Evolutionary conservation across 2,329 filamentous ascomycete species (phyloP), one percentile per base, ranked within the genome.

Genomic region (Stemphylium vesicarium): DNA sequence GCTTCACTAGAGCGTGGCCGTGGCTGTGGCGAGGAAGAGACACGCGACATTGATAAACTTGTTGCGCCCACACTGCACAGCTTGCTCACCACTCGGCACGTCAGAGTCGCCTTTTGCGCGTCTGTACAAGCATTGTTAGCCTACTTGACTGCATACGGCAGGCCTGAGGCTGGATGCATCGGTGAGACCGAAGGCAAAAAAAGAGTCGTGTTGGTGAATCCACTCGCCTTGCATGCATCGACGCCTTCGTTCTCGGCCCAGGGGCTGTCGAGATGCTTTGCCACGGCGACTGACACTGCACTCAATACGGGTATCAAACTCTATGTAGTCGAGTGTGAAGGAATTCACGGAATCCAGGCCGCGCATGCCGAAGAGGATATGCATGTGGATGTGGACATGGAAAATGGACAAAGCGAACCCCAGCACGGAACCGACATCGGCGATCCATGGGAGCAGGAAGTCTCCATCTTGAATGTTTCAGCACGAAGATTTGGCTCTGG

Each of bases 121-220:
- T 91, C 89, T 2, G 82, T 95, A 49, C 86, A 89, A 18, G 87
- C 90, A 72, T 83, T 96, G 6, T 88, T 91, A 49, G 91, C 91
- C 32, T 91, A 88, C 66, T 81, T 97, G 15, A 81, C 88, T 37
- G 81, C 85, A 46, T 59, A 56, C 43, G 62, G 57, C 38, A 58
- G 52, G 18, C 37, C 55, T 45, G 57, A 32, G 29, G 42, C 58
- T 40, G 53, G 38, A 42, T 40, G 56, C 29, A 32, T 43, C 32
- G 57, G 32, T 18, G 55, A 58, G 16, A 48, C 45, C 42, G 47
- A 50, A 41, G 41, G 50, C 13, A 43, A 44, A 15, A 50, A 64
- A 44, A 64, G 59, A 71, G 81, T 92, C 3, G 71, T 91, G 1
- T 75, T 90, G 1, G 88, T 91, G 63, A 87, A 88, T 45, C 80